phyloP scores from a whole-genome alignment of 345 rosid genomes.

The Lepidium sativum region DNA sequence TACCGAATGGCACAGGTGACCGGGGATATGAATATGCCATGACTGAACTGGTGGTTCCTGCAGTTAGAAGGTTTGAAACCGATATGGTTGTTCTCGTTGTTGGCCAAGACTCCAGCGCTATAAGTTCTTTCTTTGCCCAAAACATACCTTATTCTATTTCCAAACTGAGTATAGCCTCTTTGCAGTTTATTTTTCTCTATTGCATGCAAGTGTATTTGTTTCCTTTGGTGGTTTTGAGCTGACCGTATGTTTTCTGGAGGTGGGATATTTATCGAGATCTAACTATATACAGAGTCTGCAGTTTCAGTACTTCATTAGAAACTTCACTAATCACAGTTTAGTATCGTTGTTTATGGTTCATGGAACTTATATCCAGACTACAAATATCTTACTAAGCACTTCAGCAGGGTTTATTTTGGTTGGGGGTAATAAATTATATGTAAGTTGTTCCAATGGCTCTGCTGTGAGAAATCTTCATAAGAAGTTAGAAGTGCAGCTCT shows the following conservation, averaged over 20 bases:
- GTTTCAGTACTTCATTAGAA: neutral
- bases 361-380: neutral
- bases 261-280: neutral
- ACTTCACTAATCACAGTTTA: neutral
- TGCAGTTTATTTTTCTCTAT: neutral
- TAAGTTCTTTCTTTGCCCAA: slow-evolving; percentile 35
- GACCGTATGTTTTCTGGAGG: neutral
- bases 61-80: slow-evolving; percentile 47
- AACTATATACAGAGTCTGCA: neutral
- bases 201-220: neutral
- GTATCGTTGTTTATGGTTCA: neutral
- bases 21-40: slow-evolving; percentile 61
- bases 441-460: neutral
- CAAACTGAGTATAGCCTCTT: neutral
- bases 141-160: neutral
- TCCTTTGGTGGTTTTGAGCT: neutral
- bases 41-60: slow-evolving; percentile 57
- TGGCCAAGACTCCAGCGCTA: slow-evolving; percentile 94
- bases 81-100: slow-evolving; percentile 64
- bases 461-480: neutral
- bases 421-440: neutral
- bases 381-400: neutral
- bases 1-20: slow-evolving; percentile 90
- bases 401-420: neutral
- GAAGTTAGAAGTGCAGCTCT: neutral